Evolutionary conservation across 176 grass and related monocot species (phyloP), one percentile per base, ranked within the genome.

Genomic region (Sorghum bicolor): DNA sequence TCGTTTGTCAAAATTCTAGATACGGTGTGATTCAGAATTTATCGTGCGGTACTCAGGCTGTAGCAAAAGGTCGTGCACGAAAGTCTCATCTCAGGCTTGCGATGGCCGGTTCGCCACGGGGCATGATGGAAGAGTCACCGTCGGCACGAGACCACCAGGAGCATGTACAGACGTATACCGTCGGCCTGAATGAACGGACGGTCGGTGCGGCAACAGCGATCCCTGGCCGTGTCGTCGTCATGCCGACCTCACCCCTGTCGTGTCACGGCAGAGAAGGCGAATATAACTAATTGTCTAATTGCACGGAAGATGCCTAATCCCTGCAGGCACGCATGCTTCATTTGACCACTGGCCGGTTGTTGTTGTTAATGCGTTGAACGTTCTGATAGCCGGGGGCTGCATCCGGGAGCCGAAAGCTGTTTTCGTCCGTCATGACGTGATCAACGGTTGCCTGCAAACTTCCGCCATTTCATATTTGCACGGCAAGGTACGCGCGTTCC

Each of bases 371-470:
- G 34, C 11, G 64, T 77, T 71, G 70, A 89, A 80, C 2, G 20
- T 80, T 80, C 71, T 19, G 14, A 77, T 3, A 8, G 2, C 19
- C 48, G 68, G 68, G 52, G 33, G n/a, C 10, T 52, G 64, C 34
- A 31, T 52, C 36, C 5, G 45, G 69, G 15, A 13, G 16, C 34
- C 10, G 13, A 38, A 41, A 26, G 5, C 39, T 29, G 20, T 14
- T 39, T 41, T 76, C 83, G 53, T 47, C 13, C 32, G 1, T 77
- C 53, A 82, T 77, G 83, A 89, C 83, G 88, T 82, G 64, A 77
- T 85, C 82, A 4, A 40, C 38, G 31, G 52, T 50, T 24, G 71
- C 77, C 71, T 5, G 3, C 52, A 24, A 38, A 14, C 48, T 40
- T 81, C 77, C 53, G 10, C 37, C 1, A 6, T 70, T 84, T 81